Evolutionary conservation across 768 basidiomycete genomes (phyloP).

Genomic region (Mycena crocata): DNA sequence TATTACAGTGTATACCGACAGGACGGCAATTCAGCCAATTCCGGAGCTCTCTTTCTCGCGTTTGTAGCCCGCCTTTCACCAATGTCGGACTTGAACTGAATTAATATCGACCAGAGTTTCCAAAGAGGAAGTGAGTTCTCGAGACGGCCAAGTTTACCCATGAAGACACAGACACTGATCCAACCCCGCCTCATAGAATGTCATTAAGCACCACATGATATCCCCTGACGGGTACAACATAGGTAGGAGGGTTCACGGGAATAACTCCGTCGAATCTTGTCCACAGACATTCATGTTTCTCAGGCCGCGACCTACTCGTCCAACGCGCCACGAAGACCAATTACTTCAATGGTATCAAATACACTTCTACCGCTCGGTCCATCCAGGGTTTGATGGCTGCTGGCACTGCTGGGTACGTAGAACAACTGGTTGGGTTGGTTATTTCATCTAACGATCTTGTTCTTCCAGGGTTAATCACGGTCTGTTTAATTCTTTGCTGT

Average conservation of each 20-base stretch:
- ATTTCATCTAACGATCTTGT: not conserved
- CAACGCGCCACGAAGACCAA: not conserved
- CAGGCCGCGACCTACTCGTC: conserved; percentile 23
- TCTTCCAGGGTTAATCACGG: conserved; percentile 4
- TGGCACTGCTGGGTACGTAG: conserved; percentile 5
- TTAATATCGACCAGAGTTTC: conserved; percentile 6
- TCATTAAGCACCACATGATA: conserved; percentile 4
- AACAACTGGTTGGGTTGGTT: not conserved
- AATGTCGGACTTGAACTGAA: not conserved
- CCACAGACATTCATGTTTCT: not conserved
- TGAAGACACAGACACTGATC: no score
- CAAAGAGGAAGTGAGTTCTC: conserved; percentile 12
- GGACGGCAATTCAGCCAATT: not conserved
- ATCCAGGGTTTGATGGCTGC: conserved; percentile 1
- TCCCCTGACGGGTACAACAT: conserved; percentile 14
- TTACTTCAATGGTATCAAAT: conserved; percentile 12
- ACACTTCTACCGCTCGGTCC: conserved; percentile 7
- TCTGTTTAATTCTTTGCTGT: not conserved
- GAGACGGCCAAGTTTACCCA: not conserved
- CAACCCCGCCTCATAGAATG: not conserved
- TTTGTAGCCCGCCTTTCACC: not conserved
- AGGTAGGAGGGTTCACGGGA: not conserved
- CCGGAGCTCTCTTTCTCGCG: conserved; percentile 24
- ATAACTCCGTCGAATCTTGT: not conserved
- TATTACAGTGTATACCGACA: conserved; percentile 5